Evolutionary conservation across 306 rosid genomes (phyloP).

Genomic region (Boehmeria nivea): DNA sequence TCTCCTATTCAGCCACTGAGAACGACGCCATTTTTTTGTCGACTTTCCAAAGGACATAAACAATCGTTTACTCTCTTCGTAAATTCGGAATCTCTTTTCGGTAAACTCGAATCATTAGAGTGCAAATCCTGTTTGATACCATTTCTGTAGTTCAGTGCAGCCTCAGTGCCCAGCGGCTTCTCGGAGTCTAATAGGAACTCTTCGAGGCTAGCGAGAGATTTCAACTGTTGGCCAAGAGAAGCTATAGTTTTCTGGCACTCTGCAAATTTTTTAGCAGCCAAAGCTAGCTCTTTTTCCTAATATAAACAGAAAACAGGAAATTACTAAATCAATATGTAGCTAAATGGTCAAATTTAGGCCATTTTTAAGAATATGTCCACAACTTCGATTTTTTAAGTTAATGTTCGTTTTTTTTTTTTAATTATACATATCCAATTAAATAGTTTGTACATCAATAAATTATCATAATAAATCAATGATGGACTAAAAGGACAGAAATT

Average conservation of each 20-base stretch:
- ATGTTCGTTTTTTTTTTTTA: too few relatives aligned
- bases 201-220: slow-evolving; percentile 63
- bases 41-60: too few relatives aligned
- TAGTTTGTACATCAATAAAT: too few relatives aligned
- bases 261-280: slow-evolving; percentile 58
- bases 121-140: slow-evolving; percentile 25
- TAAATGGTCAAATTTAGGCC: too few relatives aligned
- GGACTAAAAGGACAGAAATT: too few relatives aligned
- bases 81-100: slow-evolving; percentile 19
- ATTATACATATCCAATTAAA: too few relatives aligned
- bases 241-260: slow-evolving; percentile 85
- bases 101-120: slow-evolving; percentile 14
- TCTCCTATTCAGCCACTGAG: too few relatives aligned
- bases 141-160: slow-evolving; percentile 15
- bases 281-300: slow-evolving; percentile 68
- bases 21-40: too few relatives aligned
- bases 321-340: too few relatives aligned
- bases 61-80: not conserved
- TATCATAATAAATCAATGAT: too few relatives aligned
- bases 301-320: slow-evolving; percentile 19
- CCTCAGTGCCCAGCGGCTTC: slow-evolving; percentile 17
- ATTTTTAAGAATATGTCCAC: too few relatives aligned
- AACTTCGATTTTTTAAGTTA: too few relatives aligned
- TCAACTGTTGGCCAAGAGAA: slow-evolving; percentile 61
- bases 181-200: slow-evolving; percentile 54